Base-by-base conservation (phyloP, 108 stramenopile genomes). In the Mayamaea pseudoterrestris region DNA sequence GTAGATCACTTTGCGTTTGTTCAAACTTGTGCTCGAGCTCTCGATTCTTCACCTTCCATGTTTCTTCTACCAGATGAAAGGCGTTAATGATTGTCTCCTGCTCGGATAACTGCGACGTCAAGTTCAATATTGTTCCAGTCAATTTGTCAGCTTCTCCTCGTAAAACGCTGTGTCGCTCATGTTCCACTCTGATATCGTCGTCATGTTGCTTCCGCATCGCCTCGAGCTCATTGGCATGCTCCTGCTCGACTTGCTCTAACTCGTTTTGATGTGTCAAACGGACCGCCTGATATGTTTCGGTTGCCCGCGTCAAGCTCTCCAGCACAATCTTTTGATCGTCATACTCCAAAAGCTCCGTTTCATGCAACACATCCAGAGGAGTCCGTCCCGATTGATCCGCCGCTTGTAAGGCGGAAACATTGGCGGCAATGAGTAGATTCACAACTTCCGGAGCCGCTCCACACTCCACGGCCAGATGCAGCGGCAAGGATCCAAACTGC, bases 361-460 rank as follows among this genome's bases (percentile, higher is more conserved):
- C 17, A 42, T 75, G 27, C 39, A 77, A 31, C 16, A 77, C 69
- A 20, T 82, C 68, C 2, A 71, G 36, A 1, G 75, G 72, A 9
- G 68, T 73, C 47, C 75, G 65, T 47, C 80, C 80, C 5, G 61
- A 60, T 31, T 73, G 60, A 31, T 82, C 80, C n/a, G 55, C 53
- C 5, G 55, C 66, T 8, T 58, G 44, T 13, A 73, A 71, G 8
- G 62, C 78, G 8, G 61, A 41, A 47, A 72, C 76, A 44, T 80
- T 59, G 30, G 78, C 41, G 22, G 74, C 73, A 21, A 84, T 46
- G 24, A 80, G 60, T 20, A 67, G 56, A 34, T 76, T 73, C 28
- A 80, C 69, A 0, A 80, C 74, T 25, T 76, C 79, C 22, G 71
- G 71, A 22, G 74, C 61, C 12, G 74, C 74, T 2, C 71, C 74